Evolutionary conservation across 345 rosid genomes (phyloP).

Genomic region (Ceriops tagal): DNA sequence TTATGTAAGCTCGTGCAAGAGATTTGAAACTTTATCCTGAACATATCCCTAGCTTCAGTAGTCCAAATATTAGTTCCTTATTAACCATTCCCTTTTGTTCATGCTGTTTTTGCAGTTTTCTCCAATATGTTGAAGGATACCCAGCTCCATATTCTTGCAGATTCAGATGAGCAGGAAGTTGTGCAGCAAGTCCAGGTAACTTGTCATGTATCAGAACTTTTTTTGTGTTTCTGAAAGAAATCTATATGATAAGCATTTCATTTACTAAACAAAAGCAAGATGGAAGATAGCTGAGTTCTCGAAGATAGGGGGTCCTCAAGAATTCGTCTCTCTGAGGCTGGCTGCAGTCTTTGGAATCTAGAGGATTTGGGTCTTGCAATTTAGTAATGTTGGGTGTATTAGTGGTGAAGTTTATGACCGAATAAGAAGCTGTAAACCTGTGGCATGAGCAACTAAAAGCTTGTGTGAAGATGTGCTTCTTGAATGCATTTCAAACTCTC

Average conservation of each 20-base stretch:
- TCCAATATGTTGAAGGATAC: conserved; percentile 95
- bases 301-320: too few species aligned
- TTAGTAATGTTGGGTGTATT: too few species aligned
- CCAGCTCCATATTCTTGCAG: conserved; percentile 92
- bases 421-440: too few species aligned
- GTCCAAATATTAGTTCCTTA: conserved; percentile 2
- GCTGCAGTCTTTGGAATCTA: too few species aligned
- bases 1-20: conserved; percentile 46
- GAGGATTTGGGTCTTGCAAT: too few species aligned
- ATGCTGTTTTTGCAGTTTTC: conserved; percentile 56
- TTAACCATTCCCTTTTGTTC: neutral
- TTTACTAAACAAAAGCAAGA: neutral
- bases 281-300: too few species aligned
- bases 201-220: conserved; percentile 1
- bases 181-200: conserved; percentile 94
- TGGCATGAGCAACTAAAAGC: too few species aligned
- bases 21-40: conserved; percentile 2
- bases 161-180: conserved; percentile 96
- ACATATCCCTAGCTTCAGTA: neutral
- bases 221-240: conserved; percentile 11
- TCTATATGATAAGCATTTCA: neutral
- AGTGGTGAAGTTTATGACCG: too few species aligned
- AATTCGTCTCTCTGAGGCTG: too few species aligned
- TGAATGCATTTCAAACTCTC: too few species aligned
- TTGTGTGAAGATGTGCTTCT: too few species aligned